Evolutionary conservation across 1,284 basidiomycete genomes (phyloP).

Genomic region (Pseudozyma thailandica): DNA sequence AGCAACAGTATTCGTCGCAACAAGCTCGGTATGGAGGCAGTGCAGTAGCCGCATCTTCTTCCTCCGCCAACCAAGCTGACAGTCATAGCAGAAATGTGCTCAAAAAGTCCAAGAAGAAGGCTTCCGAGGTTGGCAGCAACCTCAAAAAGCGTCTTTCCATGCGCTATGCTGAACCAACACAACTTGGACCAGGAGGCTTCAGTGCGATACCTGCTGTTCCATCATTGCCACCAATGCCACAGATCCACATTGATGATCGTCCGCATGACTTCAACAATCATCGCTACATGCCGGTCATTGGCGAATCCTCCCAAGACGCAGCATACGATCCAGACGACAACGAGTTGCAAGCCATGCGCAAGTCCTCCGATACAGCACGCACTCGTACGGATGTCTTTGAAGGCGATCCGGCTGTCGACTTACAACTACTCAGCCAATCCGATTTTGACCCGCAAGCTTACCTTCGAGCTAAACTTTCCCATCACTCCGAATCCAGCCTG

Average conservation of each 20-base stretch:
- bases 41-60: neutral
- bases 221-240: slow-evolving; percentile 41
- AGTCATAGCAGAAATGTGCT: slow-evolving; percentile 14
- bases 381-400: slow-evolving; percentile 38
- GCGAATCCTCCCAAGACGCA: slow-evolving; percentile 36
- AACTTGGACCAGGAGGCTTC: slow-evolving; percentile 55
- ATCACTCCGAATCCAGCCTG: slow-evolving; percentile 55
- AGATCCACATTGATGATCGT: slow-evolving; percentile 27
- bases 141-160: slow-evolving; percentile 66
- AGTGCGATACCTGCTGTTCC: slow-evolving; percentile 44
- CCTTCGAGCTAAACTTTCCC: slow-evolving; percentile 54
- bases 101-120: slow-evolving; percentile 52
- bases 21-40: slow-evolving; percentile 8
- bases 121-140: slow-evolving; percentile 60
- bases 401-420: slow-evolving; percentile 53
- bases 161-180: slow-evolving; percentile 64
- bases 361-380: slow-evolving; percentile 23
- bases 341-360: slow-evolving; percentile 28
- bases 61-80: slow-evolving; percentile 1
- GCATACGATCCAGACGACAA: slow-evolving; percentile 30
- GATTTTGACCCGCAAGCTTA: slow-evolving; percentile 64
- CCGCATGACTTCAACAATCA: slow-evolving; percentile 13
- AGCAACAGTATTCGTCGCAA: slow-evolving; percentile 1
- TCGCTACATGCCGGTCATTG: slow-evolving; percentile 26
- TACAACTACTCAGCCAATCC: slow-evolving; percentile 51